Percentiles rank a stretch among this genome's conserved stretches.
These are phyloP conservation scores for Seminavis robusta DNA, from an alignment of 108 stramenopile species.

Conservation along the genomic window DNA sequence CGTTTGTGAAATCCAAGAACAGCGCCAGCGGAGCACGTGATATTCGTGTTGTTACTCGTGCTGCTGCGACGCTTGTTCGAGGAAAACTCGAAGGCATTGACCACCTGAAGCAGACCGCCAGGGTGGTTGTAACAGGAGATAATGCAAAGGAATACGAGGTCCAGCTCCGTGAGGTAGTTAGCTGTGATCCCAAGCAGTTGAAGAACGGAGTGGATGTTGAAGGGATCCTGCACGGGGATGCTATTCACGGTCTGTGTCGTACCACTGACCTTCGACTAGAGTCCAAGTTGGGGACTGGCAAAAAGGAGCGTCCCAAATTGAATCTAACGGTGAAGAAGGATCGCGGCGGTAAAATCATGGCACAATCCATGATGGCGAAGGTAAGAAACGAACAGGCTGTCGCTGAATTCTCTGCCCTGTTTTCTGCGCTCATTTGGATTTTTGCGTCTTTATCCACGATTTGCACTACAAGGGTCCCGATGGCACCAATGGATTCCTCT, in stretches of 20 bases:
- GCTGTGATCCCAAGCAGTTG: constrained; percentile 58
- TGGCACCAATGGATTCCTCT: constrained; percentile 55
- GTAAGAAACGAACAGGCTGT: constrained; percentile 1
- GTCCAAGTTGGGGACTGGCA: constrained; percentile 41
- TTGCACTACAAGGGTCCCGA: constrained; percentile 56
- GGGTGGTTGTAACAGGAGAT: not conserved
- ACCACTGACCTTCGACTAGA: constrained; percentile 69
- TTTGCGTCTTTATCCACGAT: not conserved
- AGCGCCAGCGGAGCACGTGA: constrained; percentile 52
- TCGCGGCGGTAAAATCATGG: constrained; percentile 81
- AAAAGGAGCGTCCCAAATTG: constrained; percentile 64
- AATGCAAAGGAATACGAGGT: constrained; percentile 45
- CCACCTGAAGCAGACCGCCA: constrained; percentile 3
- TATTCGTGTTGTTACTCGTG: constrained; percentile 47
- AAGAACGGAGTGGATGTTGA: constrained; percentile 69
- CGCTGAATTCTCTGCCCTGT: not conserved
- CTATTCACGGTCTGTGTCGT: constrained; percentile 72
- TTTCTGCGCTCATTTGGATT: not conserved
- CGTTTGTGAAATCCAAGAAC: constrained; percentile 53
- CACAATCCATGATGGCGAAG: constrained; percentile 83
- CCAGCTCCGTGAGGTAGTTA: constrained; percentile 60
- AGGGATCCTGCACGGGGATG: constrained; percentile 71
- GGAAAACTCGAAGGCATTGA: constrained; percentile 54
- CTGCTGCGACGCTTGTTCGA: constrained; percentile 44
- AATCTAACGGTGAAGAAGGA: constrained; percentile 81